phyloP scores from a whole-genome alignment of 1,284 basidiomycete species.

The Boletus hoseneyae region DNA sequence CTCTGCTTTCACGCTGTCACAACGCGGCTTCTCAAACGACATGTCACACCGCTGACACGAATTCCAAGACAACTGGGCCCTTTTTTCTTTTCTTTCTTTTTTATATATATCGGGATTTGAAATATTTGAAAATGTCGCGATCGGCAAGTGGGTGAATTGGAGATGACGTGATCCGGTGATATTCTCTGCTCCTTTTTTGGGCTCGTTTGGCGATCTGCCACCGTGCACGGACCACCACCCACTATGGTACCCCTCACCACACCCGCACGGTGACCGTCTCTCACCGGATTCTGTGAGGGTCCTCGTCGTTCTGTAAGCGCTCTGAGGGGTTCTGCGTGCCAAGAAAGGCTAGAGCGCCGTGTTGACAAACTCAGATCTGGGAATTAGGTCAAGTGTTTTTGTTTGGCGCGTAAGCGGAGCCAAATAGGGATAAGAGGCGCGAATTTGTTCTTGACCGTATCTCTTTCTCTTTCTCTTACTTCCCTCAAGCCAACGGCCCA shows the following conservation, averaged over 20 bases:
- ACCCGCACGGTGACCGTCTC: too few species aligned
- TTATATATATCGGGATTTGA: constrained; percentile 1
- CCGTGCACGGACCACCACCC: constrained; percentile 30
- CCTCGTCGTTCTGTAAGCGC: not conserved
- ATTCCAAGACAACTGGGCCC: too few species aligned
- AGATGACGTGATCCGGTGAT: constrained; percentile 35
- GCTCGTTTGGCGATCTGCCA: constrained; percentile 23
- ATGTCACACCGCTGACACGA: too few species aligned
- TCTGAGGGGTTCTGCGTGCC: constrained; percentile 1
- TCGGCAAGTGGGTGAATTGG: constrained; percentile 29
- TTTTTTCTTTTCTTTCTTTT: too few species aligned
- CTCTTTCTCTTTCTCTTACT: constrained; percentile 50
- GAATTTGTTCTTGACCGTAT: constrained; percentile 36
- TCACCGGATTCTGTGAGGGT: too few species aligned
- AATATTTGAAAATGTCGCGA: constrained; percentile 27
- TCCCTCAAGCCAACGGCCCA: constrained; percentile 42
- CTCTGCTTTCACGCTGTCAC: too few species aligned
- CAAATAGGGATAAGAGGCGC: constrained; percentile 50
- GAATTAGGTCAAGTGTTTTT: constrained; percentile 36
- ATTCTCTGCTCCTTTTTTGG: constrained; percentile 13
- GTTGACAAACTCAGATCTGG: constrained; percentile 9
- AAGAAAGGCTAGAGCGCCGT: constrained; percentile 1
- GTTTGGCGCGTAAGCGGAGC: constrained; percentile 42
- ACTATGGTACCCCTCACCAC: not conserved
- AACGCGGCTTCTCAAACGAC: too few species aligned